Conservation (phyloP, 2,329 filamentous ascomycete species). For the Phyllosticta ampelicida region DNA sequence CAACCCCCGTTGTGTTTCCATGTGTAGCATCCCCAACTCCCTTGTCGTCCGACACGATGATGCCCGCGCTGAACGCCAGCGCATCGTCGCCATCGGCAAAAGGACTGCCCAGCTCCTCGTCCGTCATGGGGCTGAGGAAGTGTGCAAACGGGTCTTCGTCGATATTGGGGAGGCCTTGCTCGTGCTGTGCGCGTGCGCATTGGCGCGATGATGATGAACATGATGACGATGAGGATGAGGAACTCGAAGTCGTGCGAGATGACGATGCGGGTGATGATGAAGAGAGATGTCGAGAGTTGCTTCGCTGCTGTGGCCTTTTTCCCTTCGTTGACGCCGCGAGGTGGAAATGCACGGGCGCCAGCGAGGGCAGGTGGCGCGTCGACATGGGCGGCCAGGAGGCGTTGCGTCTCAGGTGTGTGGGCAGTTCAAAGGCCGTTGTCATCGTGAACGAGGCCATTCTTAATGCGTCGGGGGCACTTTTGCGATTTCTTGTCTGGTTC, state of each 20-base stretch:
- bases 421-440: background rate
- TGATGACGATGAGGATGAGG: background rate
- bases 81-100: constrained; percentile 10
- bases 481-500: background rate
- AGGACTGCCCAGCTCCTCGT: constrained; percentile 23
- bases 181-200: background rate
- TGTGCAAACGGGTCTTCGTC: constrained; percentile 34
- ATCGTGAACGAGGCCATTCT: background rate
- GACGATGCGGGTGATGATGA: background rate
- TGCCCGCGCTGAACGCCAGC: constrained; percentile 29
- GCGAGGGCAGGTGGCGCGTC: constrained; percentile 3
- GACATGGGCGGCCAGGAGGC: constrained; percentile 8
- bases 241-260: background rate
- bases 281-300: background rate
- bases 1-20: constrained; percentile 6
- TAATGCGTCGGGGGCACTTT: background rate
- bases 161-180: constrained; percentile 24
- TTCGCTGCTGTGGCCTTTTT: background rate
- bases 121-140: constrained; percentile 31
- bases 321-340: background rate
- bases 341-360: constrained; percentile 9
- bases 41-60: constrained; percentile 19
- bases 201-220: background rate
- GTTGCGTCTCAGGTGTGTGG: constrained; percentile 1
- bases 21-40: constrained; percentile 12